A percentile compares a stretch with the other conserved stretches of the same genome.
phyloP scores from a whole-genome alignment of 2,329 filamentous ascomycete genomes.

The Cordyceps javanica region DNA sequence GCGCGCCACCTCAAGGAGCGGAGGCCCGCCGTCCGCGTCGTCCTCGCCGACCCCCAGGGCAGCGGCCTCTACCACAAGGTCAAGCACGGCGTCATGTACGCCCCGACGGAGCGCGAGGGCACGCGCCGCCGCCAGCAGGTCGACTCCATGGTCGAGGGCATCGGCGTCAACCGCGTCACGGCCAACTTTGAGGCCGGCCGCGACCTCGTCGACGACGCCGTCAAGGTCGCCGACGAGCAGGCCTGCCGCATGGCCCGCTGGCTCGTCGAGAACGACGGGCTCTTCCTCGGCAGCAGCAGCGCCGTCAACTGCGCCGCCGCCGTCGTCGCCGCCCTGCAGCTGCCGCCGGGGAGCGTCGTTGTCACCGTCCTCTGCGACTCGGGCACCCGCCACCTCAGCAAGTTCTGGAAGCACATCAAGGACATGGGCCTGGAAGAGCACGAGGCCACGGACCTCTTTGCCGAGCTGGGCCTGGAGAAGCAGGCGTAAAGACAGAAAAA shows the following conservation, averaged over 20 bases:
- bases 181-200: slow-evolving; percentile 85
- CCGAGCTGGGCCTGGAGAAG: slow-evolving; percentile 39
- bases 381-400: slow-evolving; percentile 76
- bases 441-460: slow-evolving; percentile 42
- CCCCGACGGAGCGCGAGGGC: slow-evolving; percentile 79
- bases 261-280: slow-evolving; percentile 90
- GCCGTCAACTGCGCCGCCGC: slow-evolving; percentile 93
- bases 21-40: slow-evolving; percentile 43
- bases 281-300: slow-evolving; percentile 91
- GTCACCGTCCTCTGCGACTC: slow-evolving; percentile 83
- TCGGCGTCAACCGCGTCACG: slow-evolving; percentile 93
- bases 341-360: slow-evolving; percentile 58
- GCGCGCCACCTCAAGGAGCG: slow-evolving; percentile 72
- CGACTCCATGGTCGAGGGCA: slow-evolving; percentile 91
- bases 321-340: slow-evolving; percentile 57
- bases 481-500: slow-evolving; percentile 13
- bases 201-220: slow-evolving; percentile 82
- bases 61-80: slow-evolving; percentile 91
- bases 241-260: slow-evolving; percentile 91
- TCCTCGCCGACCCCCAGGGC: slow-evolving; percentile 90
- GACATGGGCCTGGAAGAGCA: slow-evolving; percentile 60
- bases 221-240: slow-evolving; percentile 82
- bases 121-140: slow-evolving; percentile 86
- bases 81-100: slow-evolving; percentile 93
- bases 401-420: slow-evolving; percentile 73